Percentiles rank a stretch among this genome's conserved stretches.
Evolutionary conservation across 2,329 filamentous ascomycete genomes (phyloP).

Genomic region (Akanthomyces muscarius): DNA sequence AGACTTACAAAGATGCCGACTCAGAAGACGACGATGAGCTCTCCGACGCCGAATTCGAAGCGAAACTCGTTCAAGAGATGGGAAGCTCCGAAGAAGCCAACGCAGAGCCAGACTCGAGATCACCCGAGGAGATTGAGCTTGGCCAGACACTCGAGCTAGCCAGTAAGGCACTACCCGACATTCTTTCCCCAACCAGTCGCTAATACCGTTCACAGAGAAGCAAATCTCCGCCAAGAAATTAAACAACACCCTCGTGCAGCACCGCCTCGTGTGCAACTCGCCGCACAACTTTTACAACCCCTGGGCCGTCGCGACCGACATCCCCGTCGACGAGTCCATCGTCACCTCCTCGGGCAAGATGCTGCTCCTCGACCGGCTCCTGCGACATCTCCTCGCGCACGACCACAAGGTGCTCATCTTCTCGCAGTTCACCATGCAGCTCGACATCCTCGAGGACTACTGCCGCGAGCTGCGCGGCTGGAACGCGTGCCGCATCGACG

Average conservation of each 20-base stretch:
- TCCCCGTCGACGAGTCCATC: conserved; percentile 70
- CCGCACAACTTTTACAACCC: conserved; percentile 97
- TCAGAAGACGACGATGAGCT: conserved; percentile 59
- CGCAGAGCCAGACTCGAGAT: conserved; percentile 29
- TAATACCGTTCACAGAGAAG: conserved; percentile 51
- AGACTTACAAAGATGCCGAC: conserved; percentile 51
- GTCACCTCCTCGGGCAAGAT: conserved; percentile 92
- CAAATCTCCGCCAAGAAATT: conserved; percentile 90
- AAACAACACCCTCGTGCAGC: conserved; percentile 88
- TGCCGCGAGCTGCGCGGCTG: conserved; percentile 70
- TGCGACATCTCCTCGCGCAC: conserved; percentile 67
- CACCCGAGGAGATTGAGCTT: conserved; percentile 59
- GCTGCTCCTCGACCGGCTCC: conserved; percentile 82
- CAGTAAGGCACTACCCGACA: conserved; percentile 48
- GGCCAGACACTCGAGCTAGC: conserved; percentile 70
- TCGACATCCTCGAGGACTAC: conserved; percentile 88
- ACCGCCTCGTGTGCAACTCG: conserved; percentile 86
- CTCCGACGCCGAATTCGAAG: conserved; percentile 81
- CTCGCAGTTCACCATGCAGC: conserved; percentile 90
- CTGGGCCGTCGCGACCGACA: conserved; percentile 59
- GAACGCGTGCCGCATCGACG: conserved; percentile 87
- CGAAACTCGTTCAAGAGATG: conserved; percentile 64
- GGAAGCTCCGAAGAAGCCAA: conserved; percentile 38
- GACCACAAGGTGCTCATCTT: conserved; percentile 94
- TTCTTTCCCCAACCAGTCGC: neutral